Evolutionary conservation across 2,329 filamentous ascomycete genomes (phyloP).

Genomic region (Aspergillus clavatus): DNA sequence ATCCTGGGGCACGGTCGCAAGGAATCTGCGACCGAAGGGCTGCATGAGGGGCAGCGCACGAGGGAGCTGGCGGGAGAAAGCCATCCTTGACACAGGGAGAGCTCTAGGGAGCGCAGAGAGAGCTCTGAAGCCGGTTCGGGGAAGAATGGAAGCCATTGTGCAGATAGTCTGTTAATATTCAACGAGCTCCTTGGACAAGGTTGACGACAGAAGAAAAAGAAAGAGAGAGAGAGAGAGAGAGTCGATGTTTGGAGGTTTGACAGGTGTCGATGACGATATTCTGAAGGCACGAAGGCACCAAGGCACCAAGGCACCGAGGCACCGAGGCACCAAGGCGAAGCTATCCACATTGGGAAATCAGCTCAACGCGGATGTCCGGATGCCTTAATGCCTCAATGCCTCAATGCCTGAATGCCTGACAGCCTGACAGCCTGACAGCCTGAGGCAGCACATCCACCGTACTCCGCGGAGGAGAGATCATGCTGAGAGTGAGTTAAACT

Average conservation of each 20-base stretch:
- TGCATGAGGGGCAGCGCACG: conserved; percentile 18
- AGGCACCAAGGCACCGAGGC: too few species aligned
- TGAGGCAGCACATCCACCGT: background rate
- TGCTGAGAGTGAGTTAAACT: too few species aligned
- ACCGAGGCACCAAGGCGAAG: background rate
- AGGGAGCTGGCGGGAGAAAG: conserved; percentile 16
- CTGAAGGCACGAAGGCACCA: background rate
- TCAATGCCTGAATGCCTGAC: too few species aligned
- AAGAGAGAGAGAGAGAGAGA: too few species aligned
- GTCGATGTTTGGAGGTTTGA: too few species aligned
- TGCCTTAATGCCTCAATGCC: too few species aligned
- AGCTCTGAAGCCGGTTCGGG: conserved; percentile 24
- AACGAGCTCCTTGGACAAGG: too few species aligned
- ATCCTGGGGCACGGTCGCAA: conserved; percentile 24
- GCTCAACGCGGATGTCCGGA: too few species aligned
- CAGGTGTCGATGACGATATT: background rate
- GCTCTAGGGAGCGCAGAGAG: conserved; percentile 22
- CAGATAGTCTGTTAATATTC: background rate
- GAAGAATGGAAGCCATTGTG: conserved; percentile 27
- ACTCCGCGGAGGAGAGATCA: too few species aligned
- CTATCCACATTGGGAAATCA: background rate
- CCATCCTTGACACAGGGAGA: conserved; percentile 13
- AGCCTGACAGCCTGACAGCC: background rate
- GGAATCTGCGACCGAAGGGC: conserved; percentile 27
- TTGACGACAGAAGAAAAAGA: too few species aligned